Evolutionary conservation across 148 eudicot species (phyloP).

Genomic region (Polygonum maritimum): DNA sequence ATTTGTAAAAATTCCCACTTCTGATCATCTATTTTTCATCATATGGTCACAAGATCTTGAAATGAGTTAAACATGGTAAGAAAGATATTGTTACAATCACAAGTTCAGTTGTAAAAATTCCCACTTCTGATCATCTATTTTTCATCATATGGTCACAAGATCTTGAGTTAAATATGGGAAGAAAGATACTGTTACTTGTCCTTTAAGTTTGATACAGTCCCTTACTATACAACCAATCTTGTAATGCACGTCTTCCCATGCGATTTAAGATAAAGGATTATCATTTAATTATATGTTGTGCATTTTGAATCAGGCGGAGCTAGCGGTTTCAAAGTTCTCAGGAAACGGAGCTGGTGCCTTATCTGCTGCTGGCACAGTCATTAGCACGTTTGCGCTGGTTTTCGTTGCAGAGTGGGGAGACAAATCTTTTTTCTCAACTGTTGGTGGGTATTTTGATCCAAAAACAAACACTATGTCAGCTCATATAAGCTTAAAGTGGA

Average conservation of each 20-base stretch:
- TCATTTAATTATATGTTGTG: slow-evolving; percentile 7
- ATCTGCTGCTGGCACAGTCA: slow-evolving; percentile 72
- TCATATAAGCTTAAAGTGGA: neutral
- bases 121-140: neutral
- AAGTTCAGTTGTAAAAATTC: neutral
- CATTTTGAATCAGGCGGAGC: slow-evolving; percentile 65
- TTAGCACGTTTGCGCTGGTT: slow-evolving; percentile 75
- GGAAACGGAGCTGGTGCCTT: slow-evolving; percentile 90
- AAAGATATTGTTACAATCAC: neutral
- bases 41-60: neutral
- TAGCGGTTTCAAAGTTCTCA: slow-evolving; percentile 89
- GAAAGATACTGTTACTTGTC: neutral
- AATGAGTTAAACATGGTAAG: neutral
- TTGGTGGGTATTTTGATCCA: slow-evolving; percentile 42
- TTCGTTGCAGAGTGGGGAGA: slow-evolving; percentile 99
- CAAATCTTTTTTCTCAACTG: slow-evolving; percentile 96
- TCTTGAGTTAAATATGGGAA: neutral
- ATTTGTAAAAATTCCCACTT: neutral
- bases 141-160: neutral
- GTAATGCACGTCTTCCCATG: neutral
- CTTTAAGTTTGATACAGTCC: neutral
- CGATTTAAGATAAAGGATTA: neutral
- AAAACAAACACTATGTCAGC: neutral
- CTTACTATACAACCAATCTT: neutral
- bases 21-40: neutral